A percentile compares a stretch with the other conserved stretches of the same genome.
Conservation (phyloP, 1,284 basidiomycete species). For the Pseudomicrostroma phylloplanum region DNA sequence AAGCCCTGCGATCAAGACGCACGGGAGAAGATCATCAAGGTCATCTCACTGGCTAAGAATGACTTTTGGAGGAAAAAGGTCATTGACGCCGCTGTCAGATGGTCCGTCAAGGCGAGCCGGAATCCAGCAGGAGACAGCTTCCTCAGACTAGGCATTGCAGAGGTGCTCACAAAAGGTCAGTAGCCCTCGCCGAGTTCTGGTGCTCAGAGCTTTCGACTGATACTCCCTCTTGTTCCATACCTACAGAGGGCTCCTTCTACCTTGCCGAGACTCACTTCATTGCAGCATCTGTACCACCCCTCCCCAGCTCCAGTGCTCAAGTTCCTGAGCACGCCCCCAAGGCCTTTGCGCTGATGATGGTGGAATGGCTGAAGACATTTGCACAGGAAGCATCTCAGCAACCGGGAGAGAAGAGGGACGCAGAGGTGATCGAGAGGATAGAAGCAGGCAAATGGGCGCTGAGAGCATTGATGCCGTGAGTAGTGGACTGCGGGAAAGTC, state of each 20-base stretch:
- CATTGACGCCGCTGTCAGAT: slow-evolving; percentile 42
- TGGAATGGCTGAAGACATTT: slow-evolving; percentile 32
- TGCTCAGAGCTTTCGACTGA: not conserved
- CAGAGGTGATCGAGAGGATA: slow-evolving; percentile 25
- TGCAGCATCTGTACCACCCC: slow-evolving; percentile 19
- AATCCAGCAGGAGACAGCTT: slow-evolving; percentile 35
- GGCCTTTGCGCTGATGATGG: slow-evolving; percentile 32
- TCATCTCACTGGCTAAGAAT: slow-evolving; percentile 17
- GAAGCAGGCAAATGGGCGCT: slow-evolving; percentile 37
- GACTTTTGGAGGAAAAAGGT: slow-evolving; percentile 49
- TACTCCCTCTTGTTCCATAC: slow-evolving; percentile 4
- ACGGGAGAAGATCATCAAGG: slow-evolving; percentile 14
- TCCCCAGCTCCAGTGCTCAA: slow-evolving; percentile 10
- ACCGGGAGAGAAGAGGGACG: slow-evolving; percentile 19
- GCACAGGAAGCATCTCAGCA: slow-evolving; percentile 18
- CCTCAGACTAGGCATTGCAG: slow-evolving; percentile 35
- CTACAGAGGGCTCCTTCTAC: slow-evolving; percentile 18
- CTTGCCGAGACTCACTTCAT: slow-evolving; percentile 37
- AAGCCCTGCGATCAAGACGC: slow-evolving; percentile 22
- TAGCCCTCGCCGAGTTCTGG: not conserved
- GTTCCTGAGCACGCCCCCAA: slow-evolving; percentile 19
- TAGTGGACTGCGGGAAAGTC: not conserved
- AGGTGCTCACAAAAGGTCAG: slow-evolving; percentile 22
- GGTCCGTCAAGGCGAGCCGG: slow-evolving; percentile 26
- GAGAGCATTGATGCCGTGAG: slow-evolving; percentile 27